Evolutionary conservation across 176 grass and related monocot genomes (phyloP), one percentile per base, ranked within the genome.

Genomic region (Lolium rigidum): DNA sequence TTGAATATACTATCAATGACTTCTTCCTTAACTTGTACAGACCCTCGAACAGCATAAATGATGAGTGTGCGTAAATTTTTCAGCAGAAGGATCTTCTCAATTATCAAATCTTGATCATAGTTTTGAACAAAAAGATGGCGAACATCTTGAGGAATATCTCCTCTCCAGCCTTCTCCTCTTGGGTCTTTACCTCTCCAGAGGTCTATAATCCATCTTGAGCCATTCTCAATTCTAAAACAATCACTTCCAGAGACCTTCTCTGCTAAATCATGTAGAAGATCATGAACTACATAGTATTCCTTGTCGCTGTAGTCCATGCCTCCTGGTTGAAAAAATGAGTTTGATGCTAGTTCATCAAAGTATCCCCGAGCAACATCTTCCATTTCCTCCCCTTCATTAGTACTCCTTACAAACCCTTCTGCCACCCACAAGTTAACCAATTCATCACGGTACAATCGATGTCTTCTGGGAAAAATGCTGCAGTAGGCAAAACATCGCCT

Each of bases 371-470:
- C 79, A 1, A 87, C n/a, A 80, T 84, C 17, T 77, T 80, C 87
- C 26, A 92, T 16, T 68, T 89, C 47, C 61, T 67, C 38, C 31
- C 25, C 59, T 52, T 6, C 67, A 54, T 22, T 50, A 10, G 52
- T 37, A 22, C 55, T 84, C 51, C 77, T 74, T 18, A 87, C 38
- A 18, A 92, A 89, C 0, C 65, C 83, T 85, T 89, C 80, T 20
- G 83, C 90, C 57, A 89, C 76, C 90, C 87, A 89, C 16, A 92
- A 15, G 24, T 83, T 49, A 69, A 92, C 18, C 63, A 92, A 78
- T 9, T 80, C 8, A 1, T 77, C 70, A 35, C 60, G 26, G 1
- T 17, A 1, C 38, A 91, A 74, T 10, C 0, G 0, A 15, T 83
- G 9, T 35, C 63, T 88, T 89, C 43, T 74, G 4, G 63, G 79